A percentile compares a stretch with the other conserved stretches of the same genome.
These are phyloP conservation scores for Theileria equi DNA, from an alignment of 169 alveolate genomes.

Conservation along the genomic window DNA sequence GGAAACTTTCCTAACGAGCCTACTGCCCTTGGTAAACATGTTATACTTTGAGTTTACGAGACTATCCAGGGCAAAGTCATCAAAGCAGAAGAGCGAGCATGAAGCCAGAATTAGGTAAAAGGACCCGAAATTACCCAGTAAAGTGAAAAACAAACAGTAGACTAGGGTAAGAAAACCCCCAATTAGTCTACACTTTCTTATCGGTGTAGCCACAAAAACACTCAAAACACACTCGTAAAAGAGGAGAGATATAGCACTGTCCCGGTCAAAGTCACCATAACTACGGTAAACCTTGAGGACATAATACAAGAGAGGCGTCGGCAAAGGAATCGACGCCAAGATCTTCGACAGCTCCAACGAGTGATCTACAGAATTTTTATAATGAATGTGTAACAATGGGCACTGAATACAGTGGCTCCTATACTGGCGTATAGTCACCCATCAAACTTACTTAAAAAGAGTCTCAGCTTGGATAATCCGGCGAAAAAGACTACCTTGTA, in stretches of 20 bases:
- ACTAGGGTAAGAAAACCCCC: constrained; percentile 42
- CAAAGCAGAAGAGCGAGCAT: constrained; percentile 37
- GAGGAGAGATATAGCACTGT: constrained; percentile 5
- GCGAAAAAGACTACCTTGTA: constrained; percentile 43
- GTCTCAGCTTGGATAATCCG: constrained; percentile 33
- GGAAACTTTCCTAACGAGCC: constrained; percentile 6
- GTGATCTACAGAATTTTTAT: too few relatives aligned
- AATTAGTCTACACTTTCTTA: constrained; percentile 19
- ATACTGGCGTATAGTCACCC: neutral
- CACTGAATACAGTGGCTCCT: too few relatives aligned
- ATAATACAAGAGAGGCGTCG: constrained; percentile 22
- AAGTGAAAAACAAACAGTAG: constrained; percentile 17
- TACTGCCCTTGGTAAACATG: neutral
- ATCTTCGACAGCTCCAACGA: constrained; percentile 11
- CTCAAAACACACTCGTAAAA: constrained; percentile 40
- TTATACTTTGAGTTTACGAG: constrained; percentile 1
- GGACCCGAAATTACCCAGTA: constrained; percentile 37
- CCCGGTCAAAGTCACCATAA: neutral
- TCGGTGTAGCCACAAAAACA: constrained; percentile 31
- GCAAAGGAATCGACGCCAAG: constrained; percentile 40
- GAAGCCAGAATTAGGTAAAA: constrained; percentile 43
- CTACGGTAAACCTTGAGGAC: neutral
- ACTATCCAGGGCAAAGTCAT: constrained; percentile 20
- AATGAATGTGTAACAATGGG: neutral
- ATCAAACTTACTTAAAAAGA: constrained; percentile 1